Conservation (phyloP, 2,329 filamentous ascomycete genomes). For the Penicillium italicum region DNA sequence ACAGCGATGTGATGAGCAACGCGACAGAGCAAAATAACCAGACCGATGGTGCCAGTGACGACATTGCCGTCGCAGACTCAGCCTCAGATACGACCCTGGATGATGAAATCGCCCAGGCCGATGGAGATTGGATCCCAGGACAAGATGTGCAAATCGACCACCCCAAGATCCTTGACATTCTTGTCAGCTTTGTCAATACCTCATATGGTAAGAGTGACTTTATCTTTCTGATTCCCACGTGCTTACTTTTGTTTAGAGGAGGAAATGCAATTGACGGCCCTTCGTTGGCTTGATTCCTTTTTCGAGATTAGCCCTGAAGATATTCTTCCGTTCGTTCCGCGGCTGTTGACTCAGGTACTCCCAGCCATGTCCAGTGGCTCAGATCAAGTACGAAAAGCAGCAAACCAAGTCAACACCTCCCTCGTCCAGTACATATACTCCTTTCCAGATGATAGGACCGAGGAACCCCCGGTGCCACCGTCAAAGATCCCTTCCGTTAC, state of each 20-base stretch:
- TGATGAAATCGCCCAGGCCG: conserved; percentile 58
- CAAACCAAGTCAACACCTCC: conserved; percentile 82
- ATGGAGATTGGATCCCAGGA: conserved; percentile 95
- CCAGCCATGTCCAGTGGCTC: conserved; percentile 91
- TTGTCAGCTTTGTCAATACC: conserved; percentile 83
- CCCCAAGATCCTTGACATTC: conserved; percentile 82
- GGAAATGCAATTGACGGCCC: conserved; percentile 82
- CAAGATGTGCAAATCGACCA: conserved; percentile 96
- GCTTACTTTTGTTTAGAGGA: conserved; percentile 60
- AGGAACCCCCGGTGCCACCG: conserved; percentile 36
- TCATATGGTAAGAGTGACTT: conserved; percentile 57
- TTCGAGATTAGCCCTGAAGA: conserved; percentile 97
- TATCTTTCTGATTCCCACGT: conserved; percentile 26
- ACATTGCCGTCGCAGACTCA: conserved; percentile 54
- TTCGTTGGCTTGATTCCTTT: conserved; percentile 94
- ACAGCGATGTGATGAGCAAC: conserved; percentile 63
- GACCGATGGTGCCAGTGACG: conserved; percentile 37
- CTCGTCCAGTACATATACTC: conserved; percentile 94
- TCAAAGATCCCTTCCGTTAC: conserved; percentile 43
- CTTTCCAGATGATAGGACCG: conserved; percentile 65
- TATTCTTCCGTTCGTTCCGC: conserved; percentile 89
- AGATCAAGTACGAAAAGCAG: conserved; percentile 82
- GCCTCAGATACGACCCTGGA: conserved; percentile 48
- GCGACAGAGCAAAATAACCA: conserved; percentile 47
- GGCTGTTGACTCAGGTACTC: conserved; percentile 83